Evolutionary conservation across 1,284 basidiomycete species (phyloP), one percentile per base, ranked within the genome.

Genomic region (Leccinum ponderosum): DNA sequence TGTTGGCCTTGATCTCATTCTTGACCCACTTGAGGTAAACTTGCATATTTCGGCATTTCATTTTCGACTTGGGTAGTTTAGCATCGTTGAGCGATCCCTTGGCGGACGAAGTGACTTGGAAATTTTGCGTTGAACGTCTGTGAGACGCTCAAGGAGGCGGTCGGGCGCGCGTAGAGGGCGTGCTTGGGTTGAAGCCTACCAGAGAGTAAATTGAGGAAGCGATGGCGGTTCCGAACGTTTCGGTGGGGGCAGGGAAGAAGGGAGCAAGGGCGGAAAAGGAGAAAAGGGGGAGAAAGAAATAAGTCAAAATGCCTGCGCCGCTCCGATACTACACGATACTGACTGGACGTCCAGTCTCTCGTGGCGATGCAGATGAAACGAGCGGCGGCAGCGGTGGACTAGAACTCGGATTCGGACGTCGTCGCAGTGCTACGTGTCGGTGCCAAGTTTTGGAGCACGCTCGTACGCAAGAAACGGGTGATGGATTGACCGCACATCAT

Each of bases 401-500:
- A 27, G 27, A 15, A 37, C 9, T 37, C 11, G 14, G 11, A 37
- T 15, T 27, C 27, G 35, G 35, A 37, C 9, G 35, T 37, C 35
- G 73, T 73, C 4, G 68, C 71, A 27, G 66, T 75, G 4, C 58
- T 71, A 0, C 58, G 66, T 11, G 61, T 66, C 3, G 80, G 77
- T 14, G 73, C 66, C 56, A 51, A 62, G 6, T 82, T 93, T 63
- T 90, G 87, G 81, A 66, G 74, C 0, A 58, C 69, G 7, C 69
- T 95, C 29, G 78, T 82, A 42, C 60, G 60, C 6, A 73, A 75
- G 0, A 70, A 79, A 3, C 80, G 94, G 11, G 72, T 97, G 22
- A 76, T 84, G 3, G 67, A 73, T 11, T 76, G 81, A 5, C 95
- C 95, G 1, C 97, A 98, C 73, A 80, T 98, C 58, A 98, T 97